Evolutionary conservation across 2,329 filamentous ascomycete genomes (phyloP).

Genomic region (Claviceps sorghi): DNA sequence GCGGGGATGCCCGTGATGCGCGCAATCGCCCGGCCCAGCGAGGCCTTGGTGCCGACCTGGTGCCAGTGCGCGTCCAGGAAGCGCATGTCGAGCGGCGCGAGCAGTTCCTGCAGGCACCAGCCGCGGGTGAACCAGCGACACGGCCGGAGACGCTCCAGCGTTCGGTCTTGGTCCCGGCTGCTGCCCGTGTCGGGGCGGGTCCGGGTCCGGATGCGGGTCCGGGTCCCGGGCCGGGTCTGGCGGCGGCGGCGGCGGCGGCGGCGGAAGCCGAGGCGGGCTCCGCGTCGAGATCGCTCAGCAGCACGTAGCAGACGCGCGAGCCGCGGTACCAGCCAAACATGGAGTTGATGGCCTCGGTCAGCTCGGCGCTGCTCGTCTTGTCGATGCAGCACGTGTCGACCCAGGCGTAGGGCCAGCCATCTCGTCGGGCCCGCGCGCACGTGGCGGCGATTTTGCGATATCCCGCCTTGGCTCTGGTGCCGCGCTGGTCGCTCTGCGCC

Average conservation of each 20-base stretch:
- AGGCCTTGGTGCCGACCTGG: conserved; percentile 12
- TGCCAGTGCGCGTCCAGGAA: conserved; percentile 19
- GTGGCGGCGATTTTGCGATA: background rate
- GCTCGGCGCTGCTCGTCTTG: conserved; percentile 7
- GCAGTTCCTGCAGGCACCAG: conserved; percentile 54
- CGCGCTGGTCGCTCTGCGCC: background rate
- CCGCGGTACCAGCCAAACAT: conserved; percentile 9
- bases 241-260: too few relatives aligned
- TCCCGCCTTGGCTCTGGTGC: background rate
- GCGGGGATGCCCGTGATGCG: conserved; percentile 9
- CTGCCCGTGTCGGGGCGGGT: too few relatives aligned
- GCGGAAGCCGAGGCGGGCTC: too few relatives aligned
- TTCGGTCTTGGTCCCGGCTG: too few relatives aligned
- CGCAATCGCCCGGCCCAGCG: conserved; percentile 8
- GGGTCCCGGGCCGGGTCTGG: too few relatives aligned
- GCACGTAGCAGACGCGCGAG: conserved; percentile 1
- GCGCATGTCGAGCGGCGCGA: conserved; percentile 25
- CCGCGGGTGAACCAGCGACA: conserved; percentile 25
- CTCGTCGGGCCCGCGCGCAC: background rate
- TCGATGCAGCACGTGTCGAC: conserved; percentile 11
- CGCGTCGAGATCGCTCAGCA: background rate
- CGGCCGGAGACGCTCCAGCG: background rate
- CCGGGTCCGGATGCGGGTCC: too few relatives aligned
- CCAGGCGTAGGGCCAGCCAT: conserved; percentile 4
- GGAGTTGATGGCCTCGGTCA: conserved; percentile 8